Evolutionary conservation across 352 stramenopile species (phyloP), one percentile per base, ranked within the genome.

Genomic region (Phytophthora chlamydospora): DNA sequence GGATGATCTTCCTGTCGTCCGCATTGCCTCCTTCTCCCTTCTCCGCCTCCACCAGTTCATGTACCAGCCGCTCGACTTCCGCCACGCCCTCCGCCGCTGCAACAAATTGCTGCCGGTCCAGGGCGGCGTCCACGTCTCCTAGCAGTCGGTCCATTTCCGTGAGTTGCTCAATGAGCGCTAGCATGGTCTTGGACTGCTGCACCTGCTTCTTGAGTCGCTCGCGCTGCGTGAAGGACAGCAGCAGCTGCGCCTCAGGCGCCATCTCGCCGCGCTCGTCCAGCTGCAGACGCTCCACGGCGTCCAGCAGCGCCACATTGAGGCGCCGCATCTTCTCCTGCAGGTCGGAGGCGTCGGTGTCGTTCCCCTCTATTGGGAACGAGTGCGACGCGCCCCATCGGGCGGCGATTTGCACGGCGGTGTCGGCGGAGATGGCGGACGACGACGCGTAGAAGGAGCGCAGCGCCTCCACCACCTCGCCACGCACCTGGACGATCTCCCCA

Each of bases 381-480:
- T 61, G 58, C 14, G 54, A 55, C 10, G 63, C 16, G 7, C 65
- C 71, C 80, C 83, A 93, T 58, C 75, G 70, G 13, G 67, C 67
- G 4, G 84, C 82, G 40, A 90, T 78, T 13, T 73, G 56, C 41
- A 91, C 62, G 27, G 84, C 84, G 8, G 88, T 76, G n/a, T 88
- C 82, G 24, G 57, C 59, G 14, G 82, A 85, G n/a, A 93, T 66
- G 12, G 67, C 60, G 8, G 76, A 86, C 9, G 73, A 68, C 21
- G 63, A 74, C 50, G 78, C 66, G 67, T 93, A 93, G 58, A 91
- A 90, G 4, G 73, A 60, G 50, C 80, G 81, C 49, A 93, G 62
- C 24, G 82, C 61, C 24, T 86, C 78, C 3, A 88, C 61, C 16
- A 90, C 80, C 17, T 90, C 65, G 19, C 56, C 41, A 14, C 75